Base-by-base conservation (phyloP, 805 yeast species). In the Starmerella sp. region DNA sequence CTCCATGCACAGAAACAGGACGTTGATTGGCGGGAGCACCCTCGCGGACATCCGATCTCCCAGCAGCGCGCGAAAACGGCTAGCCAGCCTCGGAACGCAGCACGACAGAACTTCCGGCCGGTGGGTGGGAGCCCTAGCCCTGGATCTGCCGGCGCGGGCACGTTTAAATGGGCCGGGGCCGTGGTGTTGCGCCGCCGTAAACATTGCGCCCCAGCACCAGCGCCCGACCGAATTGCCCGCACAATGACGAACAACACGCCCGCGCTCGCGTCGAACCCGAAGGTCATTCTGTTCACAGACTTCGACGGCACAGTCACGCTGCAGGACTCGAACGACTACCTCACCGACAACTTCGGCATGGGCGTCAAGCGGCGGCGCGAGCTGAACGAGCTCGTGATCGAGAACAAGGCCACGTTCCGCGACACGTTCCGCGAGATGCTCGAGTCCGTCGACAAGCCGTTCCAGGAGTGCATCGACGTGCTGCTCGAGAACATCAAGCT, bases 241-340 rank as follows among this genome's bases (percentile, higher is more conserved):
- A 34, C n/a, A n/a, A 44, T 31, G 47, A 54, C 37, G 14, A 37
- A 32, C 56, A n/a, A 48, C 4, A 57, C 62, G 6, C 67, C 69
- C 17, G 71, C 71, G 3, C 57, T 68, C 48, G 54, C 55, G 22
- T 66, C 69, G 36, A 55, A 64, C 55, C 72, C 73, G 61, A 77
- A 78, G 59, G 91, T 95, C 48, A 88, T 93, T 65, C 84, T 93
- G 44, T 93, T 93, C 75, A 86, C 97, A 44, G 99, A 93, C 69
- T 93, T 95, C 81, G 99, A 93, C 68, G 99, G 99, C 32, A 93
- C 98, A 2, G 93, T 93, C 60, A 93, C 98, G 11, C 73, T 86
- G 57, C 95, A 91, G 66, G 99, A 93, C 69, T 86, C 96, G 57
- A 93, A 93, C 69, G 97, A 93, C 69, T 85, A 76, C 68, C 73